Conservation (phyloP, 2,329 filamentous ascomycete species). For the Alternaria viburni region DNA sequence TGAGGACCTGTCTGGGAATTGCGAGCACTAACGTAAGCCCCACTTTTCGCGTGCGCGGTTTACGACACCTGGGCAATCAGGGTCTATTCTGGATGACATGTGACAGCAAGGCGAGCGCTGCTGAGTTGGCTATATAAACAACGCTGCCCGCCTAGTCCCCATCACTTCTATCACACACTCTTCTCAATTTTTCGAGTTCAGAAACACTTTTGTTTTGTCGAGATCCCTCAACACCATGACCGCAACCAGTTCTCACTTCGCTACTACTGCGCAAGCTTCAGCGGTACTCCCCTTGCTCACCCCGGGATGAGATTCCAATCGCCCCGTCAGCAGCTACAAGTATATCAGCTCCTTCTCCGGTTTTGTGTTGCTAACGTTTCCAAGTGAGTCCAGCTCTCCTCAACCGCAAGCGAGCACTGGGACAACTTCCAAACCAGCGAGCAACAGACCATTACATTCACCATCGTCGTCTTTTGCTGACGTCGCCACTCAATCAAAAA, state of each 20-base stretch:
- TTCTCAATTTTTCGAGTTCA: background rate
- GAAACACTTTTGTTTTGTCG: background rate
- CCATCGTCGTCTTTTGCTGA: background rate
- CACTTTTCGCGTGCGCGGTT: conserved; percentile 3
- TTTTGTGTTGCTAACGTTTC: background rate
- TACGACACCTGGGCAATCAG: background rate
- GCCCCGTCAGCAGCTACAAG: background rate
- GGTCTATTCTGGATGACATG: background rate
- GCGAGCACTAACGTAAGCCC: conserved; percentile 5
- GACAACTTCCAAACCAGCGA: background rate
- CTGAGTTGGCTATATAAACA: conserved; percentile 7
- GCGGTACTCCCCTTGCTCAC: background rate
- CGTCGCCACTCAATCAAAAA: no score
- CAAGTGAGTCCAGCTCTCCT: background rate
- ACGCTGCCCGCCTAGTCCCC: background rate
- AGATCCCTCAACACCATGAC: background rate
- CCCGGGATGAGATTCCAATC: background rate
- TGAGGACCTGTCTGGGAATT: conserved; percentile 10
- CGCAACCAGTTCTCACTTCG: background rate
- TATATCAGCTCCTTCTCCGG: background rate
- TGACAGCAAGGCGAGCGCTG: background rate
- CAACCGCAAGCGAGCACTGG: background rate
- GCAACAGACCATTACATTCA: background rate
- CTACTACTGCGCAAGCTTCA: background rate
- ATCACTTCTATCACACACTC: conserved; percentile 1